Percentiles rank a stretch among this genome's conserved stretches.
These are phyloP conservation scores for Tetragonia tetragonoides DNA, from an alignment of 148 eudicot genomes.

Conservation along the genomic window DNA sequence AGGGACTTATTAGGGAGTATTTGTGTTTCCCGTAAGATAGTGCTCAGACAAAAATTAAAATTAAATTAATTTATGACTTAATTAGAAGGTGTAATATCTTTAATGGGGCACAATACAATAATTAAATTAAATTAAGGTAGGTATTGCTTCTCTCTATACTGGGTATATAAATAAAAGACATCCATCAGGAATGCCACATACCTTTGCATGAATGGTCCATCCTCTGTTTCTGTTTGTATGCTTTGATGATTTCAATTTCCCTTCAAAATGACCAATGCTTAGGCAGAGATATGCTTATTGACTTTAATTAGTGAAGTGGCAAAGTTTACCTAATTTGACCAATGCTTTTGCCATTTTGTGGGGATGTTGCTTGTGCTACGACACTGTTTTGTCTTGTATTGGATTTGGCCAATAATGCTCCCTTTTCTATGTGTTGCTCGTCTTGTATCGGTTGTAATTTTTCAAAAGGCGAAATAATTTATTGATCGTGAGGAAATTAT, in stretches of 20 bases:
- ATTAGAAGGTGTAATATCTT: too few species aligned
- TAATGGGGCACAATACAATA: too few species aligned
- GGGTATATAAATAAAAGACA: not conserved
- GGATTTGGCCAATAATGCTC: not conserved
- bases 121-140: too few species aligned
- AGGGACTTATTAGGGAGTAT: too few species aligned
- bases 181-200: too few species aligned
- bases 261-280: constrained; percentile 16
- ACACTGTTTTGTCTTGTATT: not conserved
- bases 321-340: constrained; percentile 15
- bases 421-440: not conserved
- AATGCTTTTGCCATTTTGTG: constrained; percentile 25
- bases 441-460: not conserved
- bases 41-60: too few species aligned
- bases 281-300: constrained; percentile 17
- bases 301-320: constrained; percentile 13
- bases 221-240: not conserved
- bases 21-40: too few species aligned
- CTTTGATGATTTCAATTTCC: constrained; percentile 16
- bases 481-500: too few species aligned
- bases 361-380: not conserved
- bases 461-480: too few species aligned
- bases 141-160: not conserved
- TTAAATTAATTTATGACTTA: too few species aligned
- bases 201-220: too few species aligned